Base-by-base conservation (phyloP, 2,329 filamentous ascomycete species). In the Coniochaeta sp. region DNA sequence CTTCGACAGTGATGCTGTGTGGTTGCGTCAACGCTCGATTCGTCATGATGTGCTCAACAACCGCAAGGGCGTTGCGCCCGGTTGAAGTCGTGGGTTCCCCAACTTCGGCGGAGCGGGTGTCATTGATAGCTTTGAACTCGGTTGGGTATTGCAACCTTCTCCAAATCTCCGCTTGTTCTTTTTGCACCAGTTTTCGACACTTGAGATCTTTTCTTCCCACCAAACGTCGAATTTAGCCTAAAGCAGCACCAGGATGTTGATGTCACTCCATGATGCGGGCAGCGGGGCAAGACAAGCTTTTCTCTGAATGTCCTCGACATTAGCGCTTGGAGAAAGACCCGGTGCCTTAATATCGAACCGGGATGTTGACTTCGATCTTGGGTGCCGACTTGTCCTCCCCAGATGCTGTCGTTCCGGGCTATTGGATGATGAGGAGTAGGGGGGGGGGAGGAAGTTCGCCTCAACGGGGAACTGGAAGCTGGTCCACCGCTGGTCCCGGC, bases 141-240 rank as follows among this genome's bases (percentile, higher is more conserved):
- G 26, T n/a, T 55, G 52, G 47, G 22, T 38, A 24, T 34, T 34
- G 54, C 31, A 57, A 34, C 54, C 19, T 38, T 57, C 54, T 57
- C 54, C 54, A 57, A 57, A 57, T 57, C 54, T 52, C 26, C 47
- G 22, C 22, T 17, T 17, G 19, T 28, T 52, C 3, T 17, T 52
- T n/a, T 31, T n/a, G n/a, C 11, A 31, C 22, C 47, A 28, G 2
- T 12, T 52, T 52, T 31, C 31, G 22, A 7, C 26, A 16, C 5
- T 31, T 1, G 24, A 17, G 16, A 17, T 16, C 16, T 11, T n/a
- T 28, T 52, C 28, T 31, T 31, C 26, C 47, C 16, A 56, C 52
- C 54, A 19, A 57, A 14, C 34, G 14, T 11, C 54, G 22, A 26
- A 57, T 57, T 57, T 57, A 57, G 54, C 54, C 54, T 57, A 57